A percentile compares a stretch with the other conserved stretches of the same genome.
These are phyloP conservation scores for Brassica carinata DNA, from an alignment of 345 rosid species.

Conservation along the genomic window DNA sequence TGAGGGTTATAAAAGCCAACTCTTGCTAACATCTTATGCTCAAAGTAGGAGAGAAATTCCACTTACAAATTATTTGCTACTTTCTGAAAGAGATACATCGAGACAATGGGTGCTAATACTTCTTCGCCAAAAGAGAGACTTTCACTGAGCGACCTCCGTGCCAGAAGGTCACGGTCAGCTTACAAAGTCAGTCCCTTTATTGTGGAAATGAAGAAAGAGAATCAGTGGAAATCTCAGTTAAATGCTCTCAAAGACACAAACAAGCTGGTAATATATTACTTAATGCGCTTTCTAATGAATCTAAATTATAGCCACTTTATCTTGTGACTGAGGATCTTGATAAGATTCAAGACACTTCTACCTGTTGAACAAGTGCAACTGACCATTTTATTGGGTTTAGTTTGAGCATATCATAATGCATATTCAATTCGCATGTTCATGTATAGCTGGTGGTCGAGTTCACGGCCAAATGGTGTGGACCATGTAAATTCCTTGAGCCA, in stretches of 20 bases:
- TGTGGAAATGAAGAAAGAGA: slow-evolving; percentile 50
- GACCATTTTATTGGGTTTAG: neutral
- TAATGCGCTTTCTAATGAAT: neutral
- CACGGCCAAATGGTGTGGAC: slow-evolving; percentile 84
- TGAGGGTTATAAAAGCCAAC: slow-evolving; percentile 18
- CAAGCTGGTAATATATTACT: slow-evolving; percentile 54
- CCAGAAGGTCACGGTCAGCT: slow-evolving; percentile 27
- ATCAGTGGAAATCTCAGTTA: slow-evolving; percentile 60
- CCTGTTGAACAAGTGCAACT: neutral
- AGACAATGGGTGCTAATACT: slow-evolving; percentile 38
- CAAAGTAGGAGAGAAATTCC: slow-evolving; percentile 13
- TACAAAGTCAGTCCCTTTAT: slow-evolving; percentile 24
- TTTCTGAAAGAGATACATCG: neutral
- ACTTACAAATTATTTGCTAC: neutral
- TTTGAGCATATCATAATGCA: neutral
- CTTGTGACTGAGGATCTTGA: neutral
- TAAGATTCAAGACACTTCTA: neutral
- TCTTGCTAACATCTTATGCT: neutral
- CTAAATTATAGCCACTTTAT: neutral
- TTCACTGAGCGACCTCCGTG: slow-evolving; percentile 1
- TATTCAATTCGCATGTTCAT: neutral
- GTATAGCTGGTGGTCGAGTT: slow-evolving; percentile 63
- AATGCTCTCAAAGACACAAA: slow-evolving; percentile 55
- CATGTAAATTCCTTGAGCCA: slow-evolving; percentile 65
- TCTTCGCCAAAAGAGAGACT: slow-evolving; percentile 17